These are phyloP conservation scores for Cyamopsis tetragonoloba DNA, from an alignment of 306 rosid genomes.

Conservation along the genomic window DNA sequence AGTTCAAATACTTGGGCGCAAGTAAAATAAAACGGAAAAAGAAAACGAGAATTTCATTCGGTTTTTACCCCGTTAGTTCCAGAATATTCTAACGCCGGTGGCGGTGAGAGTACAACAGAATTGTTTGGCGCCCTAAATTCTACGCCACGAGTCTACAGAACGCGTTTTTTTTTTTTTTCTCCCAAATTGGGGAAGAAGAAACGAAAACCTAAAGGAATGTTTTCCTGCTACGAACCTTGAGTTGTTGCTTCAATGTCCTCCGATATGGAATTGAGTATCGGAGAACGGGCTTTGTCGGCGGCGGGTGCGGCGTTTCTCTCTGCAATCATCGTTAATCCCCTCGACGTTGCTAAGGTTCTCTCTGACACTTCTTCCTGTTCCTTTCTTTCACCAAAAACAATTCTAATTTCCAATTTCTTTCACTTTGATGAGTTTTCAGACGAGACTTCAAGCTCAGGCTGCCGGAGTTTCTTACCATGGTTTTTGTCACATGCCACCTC, in stretches of 20 bases:
- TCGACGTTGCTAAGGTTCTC: conserved; percentile 93
- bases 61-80: no score
- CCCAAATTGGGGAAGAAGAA: background rate
- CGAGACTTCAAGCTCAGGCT: conserved; percentile 94
- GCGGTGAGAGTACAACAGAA: background rate
- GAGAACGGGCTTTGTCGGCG: conserved; percentile 67
- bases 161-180: background rate
- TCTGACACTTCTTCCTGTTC: no score
- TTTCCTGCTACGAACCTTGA: conserved; percentile 35
- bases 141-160: conserved; percentile 64
- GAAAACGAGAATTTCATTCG: no score
- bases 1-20: no score
- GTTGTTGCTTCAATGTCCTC: conserved; percentile 38
- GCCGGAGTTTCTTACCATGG: conserved; percentile 83
- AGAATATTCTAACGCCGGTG: no score
- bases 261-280: conserved; percentile 47
- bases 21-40: no score
- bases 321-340: conserved; percentile 81
- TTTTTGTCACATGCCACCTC: conserved; percentile 35
- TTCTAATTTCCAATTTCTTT: no score
- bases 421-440: no score
- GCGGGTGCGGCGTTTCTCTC: conserved; percentile 84
- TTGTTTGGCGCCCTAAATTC: conserved; percentile 46
- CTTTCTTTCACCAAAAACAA: no score
- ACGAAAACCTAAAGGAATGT: background rate